Evolutionary conservation across 2,329 filamentous ascomycete genomes (phyloP).

Genomic region (Aspergillus uvarum): DNA sequence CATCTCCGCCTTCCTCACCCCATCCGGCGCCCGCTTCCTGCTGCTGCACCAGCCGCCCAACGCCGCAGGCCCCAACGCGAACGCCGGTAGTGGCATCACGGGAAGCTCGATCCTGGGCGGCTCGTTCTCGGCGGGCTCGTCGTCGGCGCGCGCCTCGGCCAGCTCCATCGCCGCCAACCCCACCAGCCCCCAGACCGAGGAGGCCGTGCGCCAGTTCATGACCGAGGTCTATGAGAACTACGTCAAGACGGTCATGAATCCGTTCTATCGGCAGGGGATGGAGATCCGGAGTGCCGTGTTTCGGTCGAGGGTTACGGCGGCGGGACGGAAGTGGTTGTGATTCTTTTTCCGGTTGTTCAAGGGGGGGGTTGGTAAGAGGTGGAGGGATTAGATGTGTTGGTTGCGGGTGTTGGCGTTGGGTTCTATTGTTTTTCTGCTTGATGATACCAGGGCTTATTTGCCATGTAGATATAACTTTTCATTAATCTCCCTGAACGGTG

Average conservation of each 20-base stretch:
- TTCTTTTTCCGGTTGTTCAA: background rate
- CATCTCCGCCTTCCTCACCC: constrained; percentile 92
- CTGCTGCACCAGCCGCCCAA: constrained; percentile 78
- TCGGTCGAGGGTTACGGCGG: constrained; percentile 74
- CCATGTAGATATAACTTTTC: background rate
- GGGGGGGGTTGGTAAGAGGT: background rate
- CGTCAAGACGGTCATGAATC: constrained; percentile 96
- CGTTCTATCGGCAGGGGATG: constrained; percentile 86
- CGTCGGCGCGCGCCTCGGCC: constrained; percentile 51
- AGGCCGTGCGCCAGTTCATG: constrained; percentile 94
- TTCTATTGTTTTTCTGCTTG: background rate
- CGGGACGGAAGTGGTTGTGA: constrained; percentile 88
- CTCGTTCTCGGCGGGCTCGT: constrained; percentile 22
- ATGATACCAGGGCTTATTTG: background rate
- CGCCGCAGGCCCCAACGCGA: constrained; percentile 23
- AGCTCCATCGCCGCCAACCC: constrained; percentile 81
- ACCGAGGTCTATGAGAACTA: constrained; percentile 93
- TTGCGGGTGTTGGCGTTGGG: background rate
- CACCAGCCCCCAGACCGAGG: constrained; percentile 84
- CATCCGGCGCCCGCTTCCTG: constrained; percentile 88
- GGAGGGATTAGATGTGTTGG: background rate
- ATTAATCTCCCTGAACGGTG: background rate
- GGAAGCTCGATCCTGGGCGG: constrained; percentile 24
- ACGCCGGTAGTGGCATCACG: too few species aligned
- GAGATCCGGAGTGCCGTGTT: constrained; percentile 86